Base-by-base conservation (phyloP, 208 protist species). In the Porcisia hertigi region DNA sequence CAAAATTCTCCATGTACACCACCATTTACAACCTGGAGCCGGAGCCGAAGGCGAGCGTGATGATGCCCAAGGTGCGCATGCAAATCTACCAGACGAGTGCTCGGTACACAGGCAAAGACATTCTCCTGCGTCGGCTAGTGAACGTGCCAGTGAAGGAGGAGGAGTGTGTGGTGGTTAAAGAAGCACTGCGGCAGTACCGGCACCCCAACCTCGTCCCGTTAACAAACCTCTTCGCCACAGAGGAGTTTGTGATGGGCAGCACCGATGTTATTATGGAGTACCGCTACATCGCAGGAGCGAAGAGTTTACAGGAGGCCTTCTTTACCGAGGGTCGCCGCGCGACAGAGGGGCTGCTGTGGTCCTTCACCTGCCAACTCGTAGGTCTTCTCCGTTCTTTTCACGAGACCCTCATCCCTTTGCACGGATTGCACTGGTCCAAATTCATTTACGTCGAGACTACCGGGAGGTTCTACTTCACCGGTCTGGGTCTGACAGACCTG, bases 1-100 rank as follows among this genome's bases (percentile, higher is more conserved):
- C 88, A 6, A 97, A 95, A 83, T 97, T 97, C 74, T 81, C 88
- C 55, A 79, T 82, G 59, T 97, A 94, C 86, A 93, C 88, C n/a
- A 94, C 93, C 69, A 93, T 97, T 71, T 94, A 92, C 86, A 97
- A 97, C 76, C 76, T 97, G 45, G 90, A 97, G 79, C 63, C 86
- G 54, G 87, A 91, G 74, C 71, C 88, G 41, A 86, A 81, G 58
- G 79, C 84, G 54, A 92, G 86, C 62, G 71, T 83, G 73, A 85
- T 92, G 74, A 79, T 88, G 69, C 79, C 86, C n/a, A 89, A 92
- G 73, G 57, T 93, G 69, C 82, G 76, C 71, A 93, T 86, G 71
- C 90, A 94, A 73, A 79, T 89, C 25, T 96, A 94, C 75, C 91
- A 94, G 60, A 95, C 90, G n/a, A 90, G 82, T 45, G 81, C 79